Conservation (phyloP, 2,329 filamentous ascomycete species). For the Blastomyces emzantsi region DNA sequence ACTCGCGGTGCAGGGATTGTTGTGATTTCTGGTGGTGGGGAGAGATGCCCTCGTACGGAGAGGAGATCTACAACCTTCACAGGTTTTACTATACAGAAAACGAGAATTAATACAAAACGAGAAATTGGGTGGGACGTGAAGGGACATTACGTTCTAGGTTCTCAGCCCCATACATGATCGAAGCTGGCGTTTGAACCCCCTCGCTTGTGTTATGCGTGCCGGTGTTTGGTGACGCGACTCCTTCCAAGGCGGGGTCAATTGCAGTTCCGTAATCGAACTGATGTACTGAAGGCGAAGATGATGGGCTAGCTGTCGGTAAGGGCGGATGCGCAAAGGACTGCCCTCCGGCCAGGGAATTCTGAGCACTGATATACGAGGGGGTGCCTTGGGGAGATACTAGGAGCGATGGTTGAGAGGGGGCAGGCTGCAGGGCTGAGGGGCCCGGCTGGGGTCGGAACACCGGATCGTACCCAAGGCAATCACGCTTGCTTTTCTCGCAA, state of each 20-base stretch:
- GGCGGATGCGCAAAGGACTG: constrained; percentile 5
- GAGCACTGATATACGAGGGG: constrained; percentile 2
- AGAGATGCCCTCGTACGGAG: constrained; percentile 50
- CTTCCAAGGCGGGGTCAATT: constrained; percentile 58
- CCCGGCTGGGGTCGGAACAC: constrained; percentile 63
- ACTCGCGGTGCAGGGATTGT: constrained; percentile 41
- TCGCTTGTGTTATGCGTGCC: constrained; percentile 1
- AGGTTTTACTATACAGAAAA: constrained; percentile 46
- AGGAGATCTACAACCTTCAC: constrained; percentile 69
- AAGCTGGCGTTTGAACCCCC: constrained; percentile 3
- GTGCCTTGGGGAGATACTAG: constrained; percentile 20
- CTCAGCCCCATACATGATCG: constrained; percentile 7
- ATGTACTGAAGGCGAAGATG: constrained; percentile 34
- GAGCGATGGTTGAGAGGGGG: constrained; percentile 36
- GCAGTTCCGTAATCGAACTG: constrained; percentile 51
- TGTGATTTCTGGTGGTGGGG: constrained; percentile 46
- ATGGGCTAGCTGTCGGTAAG: constrained; percentile 5
- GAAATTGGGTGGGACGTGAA: background rate
- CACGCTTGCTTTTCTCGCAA: constrained; percentile 59
- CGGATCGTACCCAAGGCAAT: constrained; percentile 59
- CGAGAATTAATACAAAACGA: constrained; percentile 34
- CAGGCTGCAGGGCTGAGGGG: constrained; percentile 60
- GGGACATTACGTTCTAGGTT: constrained; percentile 33
- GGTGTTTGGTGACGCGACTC: constrained; percentile 2
- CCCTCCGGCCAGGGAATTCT: background rate